phyloP scores from a whole-genome alignment of 805 yeast species.

The Wickerhamiella occidentalis region DNA sequence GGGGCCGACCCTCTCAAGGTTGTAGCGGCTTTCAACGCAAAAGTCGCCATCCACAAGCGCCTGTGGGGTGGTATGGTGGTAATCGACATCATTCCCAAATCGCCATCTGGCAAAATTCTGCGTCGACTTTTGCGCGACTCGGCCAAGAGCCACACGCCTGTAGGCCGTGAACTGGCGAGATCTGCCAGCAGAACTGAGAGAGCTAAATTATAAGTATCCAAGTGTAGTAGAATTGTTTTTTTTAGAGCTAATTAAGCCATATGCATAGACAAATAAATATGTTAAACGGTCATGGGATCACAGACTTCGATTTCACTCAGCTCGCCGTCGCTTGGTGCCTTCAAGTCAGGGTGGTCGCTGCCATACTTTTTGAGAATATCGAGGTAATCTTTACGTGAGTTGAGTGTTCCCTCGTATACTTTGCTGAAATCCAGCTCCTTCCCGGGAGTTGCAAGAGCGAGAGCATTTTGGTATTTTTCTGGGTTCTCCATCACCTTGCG shows the following conservation, averaged over 20 bases:
- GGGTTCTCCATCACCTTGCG: constrained; percentile 44
- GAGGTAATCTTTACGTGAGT: not conserved
- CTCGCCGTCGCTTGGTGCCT: not conserved
- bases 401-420: not conserved
- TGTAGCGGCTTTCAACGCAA: constrained; percentile 24
- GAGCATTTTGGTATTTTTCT: constrained; percentile 28
- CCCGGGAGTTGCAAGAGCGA: not conserved
- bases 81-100: constrained; percentile 78
- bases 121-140: constrained; percentile 72
- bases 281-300: not conserved
- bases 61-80: constrained; percentile 41
- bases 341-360: not conserved
- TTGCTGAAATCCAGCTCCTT: not conserved
- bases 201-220: not conserved
- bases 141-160: constrained; percentile 7
- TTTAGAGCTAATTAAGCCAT: not conserved
- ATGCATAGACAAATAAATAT: not conserved
- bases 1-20: constrained; percentile 17
- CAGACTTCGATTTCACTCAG: not conserved
- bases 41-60: constrained; percentile 28
- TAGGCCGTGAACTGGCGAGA: constrained; percentile 1
- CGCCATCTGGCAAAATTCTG: constrained; percentile 88
- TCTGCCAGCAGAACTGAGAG: not conserved
- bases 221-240: too few species aligned
- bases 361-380: not conserved